Conservation (phyloP, 352 stramenopile species). For the Thalassiosira oceanica region DNA sequence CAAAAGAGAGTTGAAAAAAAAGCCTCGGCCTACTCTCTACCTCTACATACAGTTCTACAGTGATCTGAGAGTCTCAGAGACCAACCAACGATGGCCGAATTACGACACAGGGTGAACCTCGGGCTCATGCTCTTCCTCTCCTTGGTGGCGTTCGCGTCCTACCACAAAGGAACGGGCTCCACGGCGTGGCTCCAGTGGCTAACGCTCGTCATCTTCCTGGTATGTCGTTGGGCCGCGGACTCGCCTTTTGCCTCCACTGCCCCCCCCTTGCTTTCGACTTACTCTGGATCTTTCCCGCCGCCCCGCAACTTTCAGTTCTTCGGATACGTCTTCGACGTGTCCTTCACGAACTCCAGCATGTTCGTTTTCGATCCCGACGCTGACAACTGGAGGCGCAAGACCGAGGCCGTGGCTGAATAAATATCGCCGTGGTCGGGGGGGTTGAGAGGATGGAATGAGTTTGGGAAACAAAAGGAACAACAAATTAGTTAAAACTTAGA, state of each 20-base stretch:
- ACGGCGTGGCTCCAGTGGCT: constrained; percentile 76
- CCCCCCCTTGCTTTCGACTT: no score
- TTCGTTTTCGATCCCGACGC: constrained; percentile 84
- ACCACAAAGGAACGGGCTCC: constrained; percentile 66
- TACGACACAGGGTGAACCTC: constrained; percentile 39
- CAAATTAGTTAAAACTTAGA: neutral
- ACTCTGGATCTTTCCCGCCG: no score
- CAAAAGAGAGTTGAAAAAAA: no score
- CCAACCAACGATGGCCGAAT: constrained; percentile 33
- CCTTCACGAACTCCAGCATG: constrained; percentile 69
- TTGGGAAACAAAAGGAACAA: no score
- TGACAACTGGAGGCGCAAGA: constrained; percentile 82
- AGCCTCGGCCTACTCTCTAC: no score
- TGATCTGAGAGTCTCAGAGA: no score
- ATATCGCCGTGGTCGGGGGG: neutral
- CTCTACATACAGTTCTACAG: no score
- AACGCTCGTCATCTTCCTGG: constrained; percentile 60
- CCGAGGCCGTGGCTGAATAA: constrained; percentile 52
- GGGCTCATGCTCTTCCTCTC: constrained; percentile 70
- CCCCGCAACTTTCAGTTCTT: no score
- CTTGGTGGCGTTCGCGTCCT: constrained; percentile 77
- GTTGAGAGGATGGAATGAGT: no score
- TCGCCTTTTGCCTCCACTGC: no score
- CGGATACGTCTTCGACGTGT: constrained; percentile 68
- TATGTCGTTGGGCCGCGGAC: no score